Conservation (phyloP, 2,329 filamentous ascomycete genomes). For the Cladophialophora chaetospira region DNA sequence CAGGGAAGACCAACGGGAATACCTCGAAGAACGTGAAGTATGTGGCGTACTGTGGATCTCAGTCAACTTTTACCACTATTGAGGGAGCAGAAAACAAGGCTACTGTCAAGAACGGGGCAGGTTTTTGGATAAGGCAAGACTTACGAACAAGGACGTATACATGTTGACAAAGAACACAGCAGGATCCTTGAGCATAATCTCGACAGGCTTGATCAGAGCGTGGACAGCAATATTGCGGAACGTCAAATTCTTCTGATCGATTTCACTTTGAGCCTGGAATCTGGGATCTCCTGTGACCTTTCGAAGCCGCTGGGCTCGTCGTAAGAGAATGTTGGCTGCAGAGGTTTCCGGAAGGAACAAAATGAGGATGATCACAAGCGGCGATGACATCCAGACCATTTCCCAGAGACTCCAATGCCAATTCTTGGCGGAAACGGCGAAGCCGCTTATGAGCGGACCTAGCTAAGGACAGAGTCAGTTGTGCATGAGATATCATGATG, state of each 20-base stretch:
- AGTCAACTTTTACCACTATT: too few species aligned
- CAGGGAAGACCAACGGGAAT: conserved; percentile 64
- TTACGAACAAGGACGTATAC: conserved; percentile 56
- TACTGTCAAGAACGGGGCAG: too few species aligned
- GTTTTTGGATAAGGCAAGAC: too few species aligned
- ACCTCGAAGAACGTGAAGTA: conserved; percentile 63
- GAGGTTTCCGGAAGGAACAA: conserved; percentile 66
- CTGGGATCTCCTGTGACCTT: conserved; percentile 60
- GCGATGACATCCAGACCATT: conserved; percentile 62
- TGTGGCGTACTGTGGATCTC: too few species aligned
- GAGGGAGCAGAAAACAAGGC: too few species aligned
- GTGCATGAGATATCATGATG: too few species aligned
- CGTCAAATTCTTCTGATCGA: conserved; percentile 60
- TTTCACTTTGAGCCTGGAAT: conserved; percentile 64
- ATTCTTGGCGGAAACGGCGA: conserved; percentile 56
- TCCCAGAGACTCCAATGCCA: conserved; percentile 64
- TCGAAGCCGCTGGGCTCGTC: conserved; percentile 61
- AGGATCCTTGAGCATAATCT: conserved; percentile 63
- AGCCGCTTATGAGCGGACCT: conserved; percentile 58
- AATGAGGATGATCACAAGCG: conserved; percentile 61
- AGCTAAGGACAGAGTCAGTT: too few species aligned
- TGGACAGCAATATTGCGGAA: conserved; percentile 46
- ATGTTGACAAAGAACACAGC: conserved; percentile 46
- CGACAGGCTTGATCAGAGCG: conserved; percentile 60
- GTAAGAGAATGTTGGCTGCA: conserved; percentile 60